Evolutionary conservation across 495 filamentous ascomycete genomes (phyloP).

Genomic region (Poronia punctata): DNA sequence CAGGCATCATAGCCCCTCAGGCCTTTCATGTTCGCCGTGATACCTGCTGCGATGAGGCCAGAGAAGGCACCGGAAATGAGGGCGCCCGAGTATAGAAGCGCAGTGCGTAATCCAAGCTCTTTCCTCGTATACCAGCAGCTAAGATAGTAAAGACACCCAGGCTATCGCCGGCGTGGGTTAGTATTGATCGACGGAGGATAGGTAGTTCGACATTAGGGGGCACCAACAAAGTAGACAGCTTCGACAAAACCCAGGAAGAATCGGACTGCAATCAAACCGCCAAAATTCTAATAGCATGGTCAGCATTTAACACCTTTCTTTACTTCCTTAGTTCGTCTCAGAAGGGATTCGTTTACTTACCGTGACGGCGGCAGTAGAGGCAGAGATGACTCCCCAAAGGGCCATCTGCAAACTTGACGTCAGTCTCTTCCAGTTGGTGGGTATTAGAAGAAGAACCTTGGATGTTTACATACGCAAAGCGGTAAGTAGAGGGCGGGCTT

Average conservation of each 20-base stretch:
- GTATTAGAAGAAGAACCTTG: not conserved
- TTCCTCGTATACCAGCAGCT: constrained; percentile 55
- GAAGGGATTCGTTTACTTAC: not conserved
- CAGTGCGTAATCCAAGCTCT: constrained; percentile 50
- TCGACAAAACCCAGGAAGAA: constrained; percentile 66
- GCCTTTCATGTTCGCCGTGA: constrained; percentile 44
- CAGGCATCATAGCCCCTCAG: constrained; percentile 38
- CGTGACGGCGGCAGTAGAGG: constrained; percentile 52
- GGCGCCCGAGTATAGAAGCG: constrained; percentile 55
- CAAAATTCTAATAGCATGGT: constrained; percentile 37
- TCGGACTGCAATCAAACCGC: constrained; percentile 56
- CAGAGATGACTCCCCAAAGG: constrained; percentile 67
- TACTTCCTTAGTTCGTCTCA: too few species aligned
- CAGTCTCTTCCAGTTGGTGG: constrained; percentile 11
- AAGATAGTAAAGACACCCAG: constrained; percentile 47
- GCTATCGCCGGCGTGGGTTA: constrained; percentile 25
- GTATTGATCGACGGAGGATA: not conserved
- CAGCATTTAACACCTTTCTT: not conserved
- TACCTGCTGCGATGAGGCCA: constrained; percentile 54
- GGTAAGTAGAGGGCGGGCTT: constrained; percentile 61
- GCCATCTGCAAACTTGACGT: constrained; percentile 42
- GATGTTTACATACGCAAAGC: constrained; percentile 30
- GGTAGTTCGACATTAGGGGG: not conserved
- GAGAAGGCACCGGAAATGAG: constrained; percentile 59
- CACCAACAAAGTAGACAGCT: constrained; percentile 41